Conservation (phyloP, 2,329 filamentous ascomycete species). For the Ceratocystis diversiconidia region DNA sequence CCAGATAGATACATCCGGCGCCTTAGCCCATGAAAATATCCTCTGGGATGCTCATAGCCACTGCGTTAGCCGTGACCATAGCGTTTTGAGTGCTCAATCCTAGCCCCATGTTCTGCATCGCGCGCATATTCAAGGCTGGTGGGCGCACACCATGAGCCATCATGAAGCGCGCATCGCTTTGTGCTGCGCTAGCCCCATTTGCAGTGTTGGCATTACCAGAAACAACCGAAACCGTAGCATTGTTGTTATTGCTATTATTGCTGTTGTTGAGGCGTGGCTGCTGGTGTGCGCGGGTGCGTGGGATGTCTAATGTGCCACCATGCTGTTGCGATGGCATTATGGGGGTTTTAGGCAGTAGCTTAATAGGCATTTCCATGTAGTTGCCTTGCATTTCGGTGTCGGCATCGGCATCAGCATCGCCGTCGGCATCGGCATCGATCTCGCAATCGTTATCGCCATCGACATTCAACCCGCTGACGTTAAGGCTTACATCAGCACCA, state of each 20-base stretch:
- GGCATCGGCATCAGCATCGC: constrained; percentile 26
- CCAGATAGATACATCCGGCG: not conserved
- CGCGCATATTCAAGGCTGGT: constrained; percentile 29
- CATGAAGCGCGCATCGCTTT: constrained; percentile 9
- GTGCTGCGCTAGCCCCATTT: not conserved
- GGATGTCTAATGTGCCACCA: constrained; percentile 30
- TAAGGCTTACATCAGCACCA: constrained; percentile 23
- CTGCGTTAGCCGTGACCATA: constrained; percentile 31
- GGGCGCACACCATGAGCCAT: constrained; percentile 8
- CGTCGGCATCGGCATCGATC: constrained; percentile 25
- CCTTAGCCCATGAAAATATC: constrained; percentile 39
- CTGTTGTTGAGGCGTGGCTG: constrained; percentile 6
- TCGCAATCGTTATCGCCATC: constrained; percentile 14
- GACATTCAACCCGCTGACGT: constrained; percentile 9
- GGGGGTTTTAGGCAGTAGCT: constrained; percentile 21
- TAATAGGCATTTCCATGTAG: constrained; percentile 27
- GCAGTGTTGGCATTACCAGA: not conserved
- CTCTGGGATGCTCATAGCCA: constrained; percentile 31
- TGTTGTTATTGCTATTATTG: not conserved
- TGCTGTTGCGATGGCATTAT: constrained; percentile 26
- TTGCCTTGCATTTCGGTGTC: constrained; percentile 45
- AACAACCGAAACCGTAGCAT: not conserved
- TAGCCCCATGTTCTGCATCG: constrained; percentile 33
- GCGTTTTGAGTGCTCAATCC: constrained; percentile 27
- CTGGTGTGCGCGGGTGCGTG: constrained; percentile 26